Conservation (phyloP, 1,284 basidiomycete genomes). For the Phlebopus sp. region DNA sequence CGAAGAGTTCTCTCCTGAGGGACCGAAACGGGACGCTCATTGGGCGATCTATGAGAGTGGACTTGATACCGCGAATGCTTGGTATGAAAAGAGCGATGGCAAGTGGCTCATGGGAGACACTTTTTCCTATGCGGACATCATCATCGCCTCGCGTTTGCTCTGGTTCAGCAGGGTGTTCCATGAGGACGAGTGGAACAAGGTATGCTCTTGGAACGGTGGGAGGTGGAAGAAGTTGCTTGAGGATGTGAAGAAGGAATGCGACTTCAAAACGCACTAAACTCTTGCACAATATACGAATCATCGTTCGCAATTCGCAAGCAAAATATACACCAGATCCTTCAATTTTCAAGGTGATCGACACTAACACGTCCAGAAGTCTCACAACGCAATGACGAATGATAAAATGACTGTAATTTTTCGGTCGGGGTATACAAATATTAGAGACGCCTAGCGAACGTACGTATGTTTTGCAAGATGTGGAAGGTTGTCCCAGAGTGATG, state of each 20-base stretch:
- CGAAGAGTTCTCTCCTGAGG: slow-evolving; percentile 26
- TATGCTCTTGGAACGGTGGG: slow-evolving; percentile 22
- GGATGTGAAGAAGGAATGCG: slow-evolving; percentile 24
- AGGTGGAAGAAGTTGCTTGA: slow-evolving; percentile 23
- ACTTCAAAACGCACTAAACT: slow-evolving; percentile 6
- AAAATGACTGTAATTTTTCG: too few relatives aligned
- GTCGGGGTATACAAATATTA: too few relatives aligned
- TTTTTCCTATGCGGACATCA: slow-evolving; percentile 31
- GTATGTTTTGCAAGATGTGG: background rate
- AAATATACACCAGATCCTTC: too few relatives aligned
- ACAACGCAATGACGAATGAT: too few relatives aligned
- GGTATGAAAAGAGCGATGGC: slow-evolving; percentile 17
- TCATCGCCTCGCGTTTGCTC: slow-evolving; percentile 13
- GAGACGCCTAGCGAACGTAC: too few relatives aligned
- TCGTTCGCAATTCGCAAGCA: too few relatives aligned
- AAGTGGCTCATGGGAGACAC: slow-evolving; percentile 26
- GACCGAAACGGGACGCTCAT: slow-evolving; percentile 21
- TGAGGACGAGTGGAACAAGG: slow-evolving; percentile 25
- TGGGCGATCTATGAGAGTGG: slow-evolving; percentile 18
- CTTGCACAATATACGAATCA: background rate
- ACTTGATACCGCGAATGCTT: slow-evolving; percentile 11
- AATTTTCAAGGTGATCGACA: too few relatives aligned
- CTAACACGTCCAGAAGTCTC: too few relatives aligned
- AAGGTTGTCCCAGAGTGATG: slow-evolving; percentile 43
- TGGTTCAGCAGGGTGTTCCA: slow-evolving; percentile 18